These are phyloP conservation scores for Truncatella angustata DNA, from an alignment of 2,329 filamentous ascomycete genomes.

Conservation along the genomic window DNA sequence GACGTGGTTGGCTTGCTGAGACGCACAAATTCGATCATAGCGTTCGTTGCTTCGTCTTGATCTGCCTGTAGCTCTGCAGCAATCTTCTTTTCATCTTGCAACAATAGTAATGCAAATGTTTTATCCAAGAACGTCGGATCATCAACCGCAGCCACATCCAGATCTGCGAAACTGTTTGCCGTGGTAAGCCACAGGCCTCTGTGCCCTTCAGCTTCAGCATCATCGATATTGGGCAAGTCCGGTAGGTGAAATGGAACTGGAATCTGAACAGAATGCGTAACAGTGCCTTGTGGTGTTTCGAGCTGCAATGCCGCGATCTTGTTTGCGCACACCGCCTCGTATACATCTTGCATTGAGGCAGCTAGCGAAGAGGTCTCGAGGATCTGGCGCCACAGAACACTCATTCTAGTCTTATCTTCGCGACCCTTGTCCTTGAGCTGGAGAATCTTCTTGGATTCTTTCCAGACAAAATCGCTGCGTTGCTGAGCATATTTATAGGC, in stretches of 20 bases:
- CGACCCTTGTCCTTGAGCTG: slow-evolving; percentile 78
- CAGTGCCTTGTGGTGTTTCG: slow-evolving; percentile 56
- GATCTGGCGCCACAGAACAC: slow-evolving; percentile 67
- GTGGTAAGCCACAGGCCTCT: slow-evolving; percentile 85
- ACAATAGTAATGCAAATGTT: slow-evolving; percentile 81
- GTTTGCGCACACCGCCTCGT: slow-evolving; percentile 76
- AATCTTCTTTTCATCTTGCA: slow-evolving; percentile 76
- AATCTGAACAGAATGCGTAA: slow-evolving; percentile 64
- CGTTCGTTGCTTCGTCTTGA: slow-evolving; percentile 70
- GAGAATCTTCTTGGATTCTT: slow-evolving; percentile 81
- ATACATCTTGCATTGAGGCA: slow-evolving; percentile 78
- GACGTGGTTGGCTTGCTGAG: slow-evolving; percentile 68
- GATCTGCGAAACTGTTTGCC: slow-evolving; percentile 69
- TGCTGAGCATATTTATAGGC: slow-evolving; percentile 91
- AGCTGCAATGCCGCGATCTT: slow-evolving; percentile 83
- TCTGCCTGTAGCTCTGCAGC: slow-evolving; percentile 74
- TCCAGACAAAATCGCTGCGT: slow-evolving; percentile 85
- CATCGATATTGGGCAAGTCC: slow-evolving; percentile 63
- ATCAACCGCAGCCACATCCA: slow-evolving; percentile 56
- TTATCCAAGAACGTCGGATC: slow-evolving; percentile 73
- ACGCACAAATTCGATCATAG: slow-evolving; percentile 79
- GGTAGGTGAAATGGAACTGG: slow-evolving; percentile 67
- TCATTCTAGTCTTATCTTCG: slow-evolving; percentile 60
- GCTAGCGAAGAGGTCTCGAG: slow-evolving; percentile 74
- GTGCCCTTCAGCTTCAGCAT: slow-evolving; percentile 66